Evolutionary conservation across 331 rosid species (phyloP).

Genomic region (Stylosanthes scabra): DNA sequence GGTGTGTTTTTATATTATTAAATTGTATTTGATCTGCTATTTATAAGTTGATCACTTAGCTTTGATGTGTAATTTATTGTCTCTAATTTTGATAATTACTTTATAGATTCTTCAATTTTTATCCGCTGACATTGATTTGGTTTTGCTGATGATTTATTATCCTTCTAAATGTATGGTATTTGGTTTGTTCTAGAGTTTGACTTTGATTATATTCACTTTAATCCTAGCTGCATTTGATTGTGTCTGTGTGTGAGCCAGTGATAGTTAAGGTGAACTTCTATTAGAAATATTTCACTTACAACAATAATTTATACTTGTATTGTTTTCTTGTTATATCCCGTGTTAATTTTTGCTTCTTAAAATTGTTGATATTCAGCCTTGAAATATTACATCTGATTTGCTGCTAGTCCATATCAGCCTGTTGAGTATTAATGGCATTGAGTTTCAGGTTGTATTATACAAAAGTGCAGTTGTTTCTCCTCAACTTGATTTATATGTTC

Average conservation of each 20-base stretch:
- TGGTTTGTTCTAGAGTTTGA: not conserved
- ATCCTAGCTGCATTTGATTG: not conserved
- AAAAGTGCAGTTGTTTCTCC: slow-evolving; percentile 84
- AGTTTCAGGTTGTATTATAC: slow-evolving; percentile 82
- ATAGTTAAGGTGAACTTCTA: slow-evolving; percentile 3
- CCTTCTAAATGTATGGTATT: not conserved
- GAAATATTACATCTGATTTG: slow-evolving; percentile 1
- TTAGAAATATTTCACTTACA: not conserved
- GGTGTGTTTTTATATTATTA: slow-evolving; percentile 50
- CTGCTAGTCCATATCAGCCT: not conserved
- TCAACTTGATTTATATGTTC: slow-evolving; percentile 83
- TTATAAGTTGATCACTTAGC: slow-evolving; percentile 6
- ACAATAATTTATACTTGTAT: not conserved
- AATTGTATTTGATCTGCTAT: not conserved
- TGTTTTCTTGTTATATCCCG: not conserved
- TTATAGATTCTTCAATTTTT: slow-evolving; percentile 6
- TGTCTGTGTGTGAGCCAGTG: not conserved
- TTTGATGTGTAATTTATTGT: not conserved
- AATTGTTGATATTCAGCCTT: not conserved
- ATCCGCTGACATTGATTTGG: not conserved
- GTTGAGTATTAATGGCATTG: slow-evolving; percentile 5
- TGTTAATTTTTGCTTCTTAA: not conserved
- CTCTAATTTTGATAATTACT: not conserved
- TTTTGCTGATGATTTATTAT: not conserved
- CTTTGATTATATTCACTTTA: not conserved